Evolutionary conservation across 768 basidiomycete genomes (phyloP), one percentile per base, ranked within the genome.

Genomic region (Paxillus involutus): DNA sequence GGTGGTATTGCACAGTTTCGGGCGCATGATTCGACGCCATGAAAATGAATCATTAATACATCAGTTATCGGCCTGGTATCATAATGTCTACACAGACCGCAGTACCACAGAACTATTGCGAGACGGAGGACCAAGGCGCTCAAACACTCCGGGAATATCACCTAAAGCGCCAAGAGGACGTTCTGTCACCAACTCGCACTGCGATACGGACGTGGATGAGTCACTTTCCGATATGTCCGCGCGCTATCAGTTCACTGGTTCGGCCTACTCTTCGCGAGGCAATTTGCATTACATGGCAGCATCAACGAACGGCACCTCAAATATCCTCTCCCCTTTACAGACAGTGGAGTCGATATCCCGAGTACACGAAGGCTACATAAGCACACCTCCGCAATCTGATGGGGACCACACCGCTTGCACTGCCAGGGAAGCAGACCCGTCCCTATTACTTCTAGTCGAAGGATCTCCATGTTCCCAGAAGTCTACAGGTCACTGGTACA

Each of bases 1-100:
- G 13, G 69, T 84, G 35, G 76, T 78, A 13, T 79, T 86, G 56
- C 80, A 84, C 58, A 84, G 81, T 65, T 84, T 83, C 58, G 73
- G 78, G 41, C 76, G 81, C 19, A 84, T 85, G 8, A 75, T 85
- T 17, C 75, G 73, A 30, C 75, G 85, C n/a, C 82, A 85, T 58
- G 84, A 87, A 63, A 69, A 75, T 42, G 84, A 86, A 41, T 75
- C 77, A 1, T 65, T 83, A 32, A 63, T 85, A 11, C 80, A 80
- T 48, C 75, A 80, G 52, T 75, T 81, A 2, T 65, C 70, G 4
- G 69, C 71, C 3, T 80, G 77, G 69, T 71, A 75, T 45, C 69
- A 65, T 13, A 66, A 72, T 37, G 55, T 64, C 32, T 69, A 67
- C 49, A 71, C 73, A 12, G 64, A 73, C 36, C 37, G 58, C 17